Evolutionary conservation across 371 early-diverging fungal species (phyloP).

Genomic region (Chytridiales sp.): DNA sequence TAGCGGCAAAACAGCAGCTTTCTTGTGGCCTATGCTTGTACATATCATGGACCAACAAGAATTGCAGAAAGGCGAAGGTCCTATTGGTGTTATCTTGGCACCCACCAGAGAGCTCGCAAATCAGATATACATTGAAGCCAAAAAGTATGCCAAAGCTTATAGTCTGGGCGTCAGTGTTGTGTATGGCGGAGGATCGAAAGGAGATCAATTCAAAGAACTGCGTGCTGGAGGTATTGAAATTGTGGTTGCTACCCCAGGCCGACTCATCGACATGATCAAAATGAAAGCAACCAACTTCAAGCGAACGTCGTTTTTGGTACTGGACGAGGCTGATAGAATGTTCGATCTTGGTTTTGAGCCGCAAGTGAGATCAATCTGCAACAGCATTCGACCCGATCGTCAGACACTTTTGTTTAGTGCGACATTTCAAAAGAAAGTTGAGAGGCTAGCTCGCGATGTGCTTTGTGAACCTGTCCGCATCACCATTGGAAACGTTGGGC

Average conservation of each 20-base stretch:
- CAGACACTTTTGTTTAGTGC: slow-evolving; percentile 52
- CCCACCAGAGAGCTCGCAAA: slow-evolving; percentile 95
- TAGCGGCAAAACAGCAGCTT: slow-evolving; percentile 49
- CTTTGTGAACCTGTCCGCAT: slow-evolving; percentile 45
- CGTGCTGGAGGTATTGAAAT: slow-evolving; percentile 82
- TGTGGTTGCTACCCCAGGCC: slow-evolving; percentile 85
- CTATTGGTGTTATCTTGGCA: slow-evolving; percentile 90
- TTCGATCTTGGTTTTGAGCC: slow-evolving; percentile 67
- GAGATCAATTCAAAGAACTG: slow-evolving; percentile 85
- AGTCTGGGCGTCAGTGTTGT: slow-evolving; percentile 66
- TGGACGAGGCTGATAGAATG: slow-evolving; percentile 65
- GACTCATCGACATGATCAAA: slow-evolving; percentile 63
- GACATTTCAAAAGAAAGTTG: slow-evolving; percentile 43
- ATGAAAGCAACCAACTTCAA: slow-evolving; percentile 47
- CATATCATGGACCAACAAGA: slow-evolving; percentile 78
- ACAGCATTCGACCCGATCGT: slow-evolving; percentile 47
- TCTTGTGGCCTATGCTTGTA: slow-evolving; percentile 70
- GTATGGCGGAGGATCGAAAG: slow-evolving; percentile 89
- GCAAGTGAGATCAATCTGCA: slow-evolving; percentile 59
- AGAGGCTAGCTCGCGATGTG: slow-evolving; percentile 42
- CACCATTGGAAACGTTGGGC: slow-evolving; percentile 39
- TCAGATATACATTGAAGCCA: slow-evolving; percentile 82
- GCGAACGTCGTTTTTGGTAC: slow-evolving; percentile 58
- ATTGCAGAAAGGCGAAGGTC: slow-evolving; percentile 58
- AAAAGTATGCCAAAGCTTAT: slow-evolving; percentile 75